phyloP scores from a whole-genome alignment of 2,329 filamentous ascomycete genomes.

The Metarhizium anisopliae region DNA sequence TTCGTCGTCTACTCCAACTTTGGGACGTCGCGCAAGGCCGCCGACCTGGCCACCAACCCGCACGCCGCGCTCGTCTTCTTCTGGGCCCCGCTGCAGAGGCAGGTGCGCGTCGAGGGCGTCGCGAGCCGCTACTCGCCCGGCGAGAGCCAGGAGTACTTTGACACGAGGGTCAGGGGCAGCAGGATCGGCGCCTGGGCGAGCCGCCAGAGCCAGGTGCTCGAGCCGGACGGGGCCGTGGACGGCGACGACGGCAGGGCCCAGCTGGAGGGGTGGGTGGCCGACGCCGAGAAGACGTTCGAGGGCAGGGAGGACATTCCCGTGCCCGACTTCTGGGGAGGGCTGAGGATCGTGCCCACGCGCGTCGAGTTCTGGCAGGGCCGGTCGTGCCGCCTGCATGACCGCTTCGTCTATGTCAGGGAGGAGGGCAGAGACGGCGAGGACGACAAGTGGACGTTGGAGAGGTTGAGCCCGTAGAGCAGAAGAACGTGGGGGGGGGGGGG shows the following conservation, averaged over 20 bases:
- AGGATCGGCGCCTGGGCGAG: constrained; percentile 91
- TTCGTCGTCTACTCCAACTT: constrained; percentile 95
- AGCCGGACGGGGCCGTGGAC: constrained; percentile 25
- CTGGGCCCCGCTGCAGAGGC: constrained; percentile 80
- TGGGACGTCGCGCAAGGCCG: constrained; percentile 62
- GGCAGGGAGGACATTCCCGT: constrained; percentile 74
- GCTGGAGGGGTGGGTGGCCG: constrained; percentile 68
- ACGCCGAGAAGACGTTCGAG: constrained; percentile 67
- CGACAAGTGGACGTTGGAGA: constrained; percentile 56
- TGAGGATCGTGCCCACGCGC: constrained; percentile 74
- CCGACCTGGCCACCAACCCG: constrained; percentile 63
- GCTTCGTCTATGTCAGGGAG: constrained; percentile 72
- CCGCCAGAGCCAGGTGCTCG: constrained; percentile 71
- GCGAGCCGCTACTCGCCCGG: constrained; percentile 56
- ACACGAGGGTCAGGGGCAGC: constrained; percentile 66
- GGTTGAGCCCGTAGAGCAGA: constrained; percentile 55
- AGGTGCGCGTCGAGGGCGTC: constrained; percentile 80
- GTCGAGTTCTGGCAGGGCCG: constrained; percentile 97
- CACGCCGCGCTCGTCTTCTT: constrained; percentile 81
- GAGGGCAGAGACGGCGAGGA: constrained; percentile 23
- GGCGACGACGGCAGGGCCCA: constrained; percentile 60
- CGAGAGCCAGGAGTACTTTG: constrained; percentile 64
- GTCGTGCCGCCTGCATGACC: constrained; percentile 83
- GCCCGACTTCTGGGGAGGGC: constrained; percentile 88
- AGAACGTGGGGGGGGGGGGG: no score